Evolutionary conservation across 169 alveolate genomes (phyloP), one percentile per base, ranked within the genome.

Genomic region (Theileria luwenshuni): DNA sequence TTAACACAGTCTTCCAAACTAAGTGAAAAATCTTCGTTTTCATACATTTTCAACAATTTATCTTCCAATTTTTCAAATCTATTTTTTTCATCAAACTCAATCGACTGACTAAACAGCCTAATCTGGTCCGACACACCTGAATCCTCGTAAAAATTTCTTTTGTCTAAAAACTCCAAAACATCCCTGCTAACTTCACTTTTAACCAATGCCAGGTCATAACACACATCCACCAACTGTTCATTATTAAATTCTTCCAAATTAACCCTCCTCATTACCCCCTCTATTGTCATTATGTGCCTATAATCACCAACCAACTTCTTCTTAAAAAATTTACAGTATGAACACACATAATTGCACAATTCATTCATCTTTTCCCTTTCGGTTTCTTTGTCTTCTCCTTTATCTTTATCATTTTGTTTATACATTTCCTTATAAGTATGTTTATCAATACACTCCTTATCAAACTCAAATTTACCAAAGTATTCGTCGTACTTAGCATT

Each of bases 221-320:
- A 56, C 7, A 56, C 23, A 41, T 56, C 65, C 7, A 56, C 42
- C 65, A 56, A 23, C 32, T 56, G 65, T 25, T n/a, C n/a, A n/a
- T n/a, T n/a, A n/a, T n/a, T n/a, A n/a, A n/a, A n/a, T n/a, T n/a
- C n/a, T n/a, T n/a, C n/a, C 61, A 51, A 51, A 35, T 51, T 35
- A 28, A 56, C 23, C 35, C 33, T 56, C 5, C 13, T 25, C 7
- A 56, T 27, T 27, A 23, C 23, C 7, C 19, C 25, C 30, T 56
- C 65, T n/a, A 56, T 43, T 56, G 17, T 2, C 23, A 27, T 56
- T 6, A 56, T 19, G 32, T 56, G 38, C 21, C 65, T 21, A 21
- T 56, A n/a, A 21, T 56, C 13, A n/a, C n/a, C n/a, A 27, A 56
- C 15, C 32, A 56, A 38, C 7, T 25, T 25, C 30, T 56, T 56